A percentile compares a stretch with the other conserved stretches of the same genome.
Conservation (phyloP, 768 basidiomycete genomes). For the Trametes cingulata region DNA sequence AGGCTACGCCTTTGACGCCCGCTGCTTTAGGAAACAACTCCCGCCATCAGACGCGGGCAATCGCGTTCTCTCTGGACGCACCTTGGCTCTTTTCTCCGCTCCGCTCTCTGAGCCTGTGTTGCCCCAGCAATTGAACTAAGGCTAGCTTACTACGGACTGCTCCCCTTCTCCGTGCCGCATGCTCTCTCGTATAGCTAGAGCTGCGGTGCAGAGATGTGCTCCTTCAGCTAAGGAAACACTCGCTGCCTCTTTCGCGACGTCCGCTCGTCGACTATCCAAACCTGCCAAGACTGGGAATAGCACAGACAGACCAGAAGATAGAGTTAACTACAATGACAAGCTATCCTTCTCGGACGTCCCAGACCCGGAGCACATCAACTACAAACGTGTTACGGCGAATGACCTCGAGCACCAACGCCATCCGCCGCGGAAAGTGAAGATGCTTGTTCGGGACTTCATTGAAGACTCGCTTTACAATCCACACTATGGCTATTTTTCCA, state of each 20-base stretch:
- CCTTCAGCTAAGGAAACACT: neutral
- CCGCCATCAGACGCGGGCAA: neutral
- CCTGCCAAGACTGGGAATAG: constrained; percentile 13
- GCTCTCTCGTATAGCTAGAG: constrained; percentile 8
- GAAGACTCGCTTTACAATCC: constrained; percentile 98
- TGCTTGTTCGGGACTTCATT: constrained; percentile 95
- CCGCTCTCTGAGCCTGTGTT: neutral
- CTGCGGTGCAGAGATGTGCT: neutral
- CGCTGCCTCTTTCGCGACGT: constrained; percentile 6
- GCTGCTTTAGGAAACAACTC: neutral
- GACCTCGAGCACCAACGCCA: constrained; percentile 53
- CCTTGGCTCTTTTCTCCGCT: neutral
- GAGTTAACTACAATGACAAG: constrained; percentile 77
- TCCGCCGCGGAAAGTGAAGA: constrained; percentile 83
- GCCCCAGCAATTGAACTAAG: too few species aligned
- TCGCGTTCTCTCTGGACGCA: neutral
- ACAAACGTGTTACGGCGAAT: constrained; percentile 68
- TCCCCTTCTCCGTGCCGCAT: constrained; percentile 3
- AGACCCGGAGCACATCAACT: constrained; percentile 47
- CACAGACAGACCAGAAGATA: constrained; percentile 42
- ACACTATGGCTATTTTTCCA: constrained; percentile 95
- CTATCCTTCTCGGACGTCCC: constrained; percentile 53
- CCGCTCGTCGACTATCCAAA: neutral
- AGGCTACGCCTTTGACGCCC: constrained; percentile 14
- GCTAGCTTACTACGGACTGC: neutral